Evolutionary conservation across 2,329 filamentous ascomycete species (phyloP), one percentile per base, ranked within the genome.

Genomic region (Cytospora chrysosperma): DNA sequence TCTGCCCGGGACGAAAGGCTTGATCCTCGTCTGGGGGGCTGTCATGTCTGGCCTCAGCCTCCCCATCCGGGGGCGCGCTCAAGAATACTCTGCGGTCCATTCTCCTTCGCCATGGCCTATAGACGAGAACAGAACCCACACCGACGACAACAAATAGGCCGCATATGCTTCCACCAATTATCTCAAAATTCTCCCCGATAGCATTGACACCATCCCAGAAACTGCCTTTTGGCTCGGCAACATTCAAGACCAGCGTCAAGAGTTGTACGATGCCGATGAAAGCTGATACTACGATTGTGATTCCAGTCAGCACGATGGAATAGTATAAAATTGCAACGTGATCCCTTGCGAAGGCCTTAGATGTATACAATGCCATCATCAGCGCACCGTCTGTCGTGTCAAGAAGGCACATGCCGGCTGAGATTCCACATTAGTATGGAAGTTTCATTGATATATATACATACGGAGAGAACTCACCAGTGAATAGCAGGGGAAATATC

Each of bases 301-400:
- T 85, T 3, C 84, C 86, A 0, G 92, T 97, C 30, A 97, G 82
- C 0, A 96, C 90, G 68, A 94, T 90, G 15, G 92, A 96, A 77
- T 97, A 98, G 77, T 98, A 98, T 1, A 97, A 78, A 54, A 97
- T 93, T 0, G 93, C 93, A n/a, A 98, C 86, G 1, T 85, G 84
- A 71, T 98, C 93, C 63, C 90, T 82, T 0, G 91, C 88, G 54
- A 96, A 88, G 32, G 89, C 81, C 65, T 85, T 91, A 47, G 89
- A 90, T 0, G 93, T 93, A 76, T 99, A 98, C 1, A 98, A 81
- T 0, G 90, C 88, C 86, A 97, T 93, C 93, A 98, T 98, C 24
- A 97, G 82, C 1, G 94, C 94, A 27, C 94, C 94, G 70, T 98
- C 95, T 0, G 88, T 90, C 0, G 93, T 97, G 75, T 98, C 95